Conservation (phyloP, 2,329 filamentous ascomycete species). For the Fusarium succisae region DNA sequence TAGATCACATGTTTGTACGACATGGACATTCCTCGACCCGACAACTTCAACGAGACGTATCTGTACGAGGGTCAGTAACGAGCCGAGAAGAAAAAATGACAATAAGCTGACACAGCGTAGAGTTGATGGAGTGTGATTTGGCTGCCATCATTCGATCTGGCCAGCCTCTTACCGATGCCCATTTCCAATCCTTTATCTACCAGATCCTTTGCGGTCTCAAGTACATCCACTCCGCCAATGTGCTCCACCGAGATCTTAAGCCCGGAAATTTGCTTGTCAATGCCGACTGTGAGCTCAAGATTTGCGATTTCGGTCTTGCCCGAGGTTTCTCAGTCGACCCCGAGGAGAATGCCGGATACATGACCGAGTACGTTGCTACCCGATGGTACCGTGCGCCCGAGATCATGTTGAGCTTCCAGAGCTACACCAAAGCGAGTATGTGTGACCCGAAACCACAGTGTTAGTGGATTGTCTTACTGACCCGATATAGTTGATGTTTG, state of each 20-base stretch:
- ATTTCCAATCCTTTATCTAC: conserved; percentile 99
- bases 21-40: conserved; percentile 97
- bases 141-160: conserved; percentile 98
- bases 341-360: conserved; percentile 98
- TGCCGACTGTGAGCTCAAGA: conserved; percentile 99
- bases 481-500: conserved; percentile 89
- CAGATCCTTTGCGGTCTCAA: conserved; percentile 99
- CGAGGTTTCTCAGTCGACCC: conserved; percentile 97
- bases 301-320: conserved; percentile 96
- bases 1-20: conserved; percentile 99
- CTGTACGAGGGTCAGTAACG: conserved; percentile 86
- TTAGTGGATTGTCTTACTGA: conserved; percentile 11
- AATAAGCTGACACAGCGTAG: conserved; percentile 57
- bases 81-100: background rate
- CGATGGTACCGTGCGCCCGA: conserved; percentile 95
- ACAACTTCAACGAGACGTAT: conserved; percentile 99
- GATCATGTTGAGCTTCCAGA: conserved; percentile 99
- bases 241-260: conserved; percentile 95
- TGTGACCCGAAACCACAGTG: conserved; percentile 45
- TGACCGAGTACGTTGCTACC: conserved; percentile 99
- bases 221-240: conserved; percentile 99
- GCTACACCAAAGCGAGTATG: conserved; percentile 99
- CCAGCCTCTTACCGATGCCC: conserved; percentile 95
- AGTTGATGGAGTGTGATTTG: conserved; percentile 99
- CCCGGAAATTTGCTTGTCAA: conserved; percentile 97